Conservation (phyloP, 305 asterid genomes). For the Stenogyne calaminthoides region DNA sequence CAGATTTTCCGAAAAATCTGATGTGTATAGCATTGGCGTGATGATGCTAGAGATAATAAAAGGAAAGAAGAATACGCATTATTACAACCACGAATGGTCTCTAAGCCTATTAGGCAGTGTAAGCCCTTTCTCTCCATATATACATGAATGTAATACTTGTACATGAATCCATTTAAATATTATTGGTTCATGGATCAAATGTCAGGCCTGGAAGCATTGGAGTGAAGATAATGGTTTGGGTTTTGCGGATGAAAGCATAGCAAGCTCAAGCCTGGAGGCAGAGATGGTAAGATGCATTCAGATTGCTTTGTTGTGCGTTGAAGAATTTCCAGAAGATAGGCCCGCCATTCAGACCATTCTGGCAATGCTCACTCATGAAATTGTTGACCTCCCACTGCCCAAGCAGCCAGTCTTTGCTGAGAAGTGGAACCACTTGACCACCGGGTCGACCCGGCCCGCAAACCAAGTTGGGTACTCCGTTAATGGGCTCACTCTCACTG, state of each 20-base stretch:
- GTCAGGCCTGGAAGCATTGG: neutral
- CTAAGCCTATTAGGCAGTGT: slow-evolving; percentile 11
- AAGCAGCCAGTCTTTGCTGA: neutral
- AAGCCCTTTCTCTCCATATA: neutral
- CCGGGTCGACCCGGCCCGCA: neutral
- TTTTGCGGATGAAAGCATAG: neutral
- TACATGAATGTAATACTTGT: no score
- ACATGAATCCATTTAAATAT: neutral
- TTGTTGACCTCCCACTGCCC: neutral
- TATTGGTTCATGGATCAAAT: neutral
- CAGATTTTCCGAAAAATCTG: slow-evolving; percentile 14
- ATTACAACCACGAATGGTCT: neutral
- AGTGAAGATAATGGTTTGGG: neutral
- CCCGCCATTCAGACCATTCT: neutral
- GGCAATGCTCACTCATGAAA: neutral
- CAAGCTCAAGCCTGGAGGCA: neutral
- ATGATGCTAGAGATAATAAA: slow-evolving; percentile 11
- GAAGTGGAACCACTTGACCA: neutral
- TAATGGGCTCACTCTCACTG: neutral
- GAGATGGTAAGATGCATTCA: neutral
- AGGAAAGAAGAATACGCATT: slow-evolving; percentile 15
- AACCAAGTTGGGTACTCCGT: neutral
- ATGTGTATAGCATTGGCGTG: slow-evolving; percentile 19
- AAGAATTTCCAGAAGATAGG: neutral
- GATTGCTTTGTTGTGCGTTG: neutral